phyloP scores from a whole-genome alignment of 352 stramenopile genomes.

The Phytophthora sojae region DNA sequence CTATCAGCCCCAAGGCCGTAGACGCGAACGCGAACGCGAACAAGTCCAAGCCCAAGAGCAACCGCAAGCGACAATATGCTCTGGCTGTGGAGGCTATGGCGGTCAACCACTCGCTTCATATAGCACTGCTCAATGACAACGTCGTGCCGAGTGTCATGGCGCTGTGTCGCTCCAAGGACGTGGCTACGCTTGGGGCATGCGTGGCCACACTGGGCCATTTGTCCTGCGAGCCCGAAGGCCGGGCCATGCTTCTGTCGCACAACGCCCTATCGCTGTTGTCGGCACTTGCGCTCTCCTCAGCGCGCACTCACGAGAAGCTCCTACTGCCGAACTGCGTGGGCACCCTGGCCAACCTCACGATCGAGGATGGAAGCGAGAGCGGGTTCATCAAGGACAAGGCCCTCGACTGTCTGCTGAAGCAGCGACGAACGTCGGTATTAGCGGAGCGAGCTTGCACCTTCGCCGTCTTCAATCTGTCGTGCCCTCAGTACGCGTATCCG shows the following conservation, averaged over 20 bases:
- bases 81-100: conserved; percentile 76
- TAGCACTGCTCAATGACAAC: conserved; percentile 64
- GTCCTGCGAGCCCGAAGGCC: conserved; percentile 51
- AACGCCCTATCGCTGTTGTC: conserved; percentile 56
- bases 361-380: conserved; percentile 72
- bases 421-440: conserved; percentile 45
- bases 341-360: conserved; percentile 76
- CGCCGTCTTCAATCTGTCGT: conserved; percentile 75
- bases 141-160: conserved; percentile 66
- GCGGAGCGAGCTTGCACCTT: conserved; percentile 58
- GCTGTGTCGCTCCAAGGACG: conserved; percentile 72
- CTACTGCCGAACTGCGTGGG: conserved; percentile 57
- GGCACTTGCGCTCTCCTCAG: conserved; percentile 38
- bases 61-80: conserved; percentile 72
- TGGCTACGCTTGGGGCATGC: conserved; percentile 55
- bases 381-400: conserved; percentile 79
- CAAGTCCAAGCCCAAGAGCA: conserved; percentile 41
- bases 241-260: conserved; percentile 62
- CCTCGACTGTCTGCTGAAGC: conserved; percentile 66
- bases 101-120: conserved; percentile 55
- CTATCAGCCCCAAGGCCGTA: not conserved
- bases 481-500: conserved; percentile 68
- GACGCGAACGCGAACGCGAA: conserved; percentile 11
- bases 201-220: conserved; percentile 69
- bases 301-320: conserved; percentile 32